phyloP scores from a whole-genome alignment of 108 stramenopile genomes.

The Nannochloropsis gaditana region DNA sequence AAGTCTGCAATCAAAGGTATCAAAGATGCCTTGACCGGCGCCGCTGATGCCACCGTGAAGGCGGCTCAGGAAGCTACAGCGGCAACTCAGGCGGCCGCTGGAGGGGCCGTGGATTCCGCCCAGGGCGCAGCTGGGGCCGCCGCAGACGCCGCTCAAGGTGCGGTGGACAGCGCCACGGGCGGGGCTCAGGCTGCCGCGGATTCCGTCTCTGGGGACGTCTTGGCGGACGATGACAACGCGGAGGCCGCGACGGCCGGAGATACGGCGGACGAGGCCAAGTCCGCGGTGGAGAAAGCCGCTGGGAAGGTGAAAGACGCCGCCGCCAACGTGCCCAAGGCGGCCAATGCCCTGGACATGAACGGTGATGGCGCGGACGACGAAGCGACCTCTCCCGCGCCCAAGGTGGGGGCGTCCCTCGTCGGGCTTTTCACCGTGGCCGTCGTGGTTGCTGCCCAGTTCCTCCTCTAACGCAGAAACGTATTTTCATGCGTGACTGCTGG shows the following conservation, averaged over 20 bases:
- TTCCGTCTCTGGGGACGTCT: too few relatives aligned
- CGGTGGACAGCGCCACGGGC: background rate
- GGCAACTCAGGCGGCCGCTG: background rate
- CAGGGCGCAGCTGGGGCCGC: background rate
- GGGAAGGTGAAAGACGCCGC: background rate
- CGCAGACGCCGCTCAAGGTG: background rate
- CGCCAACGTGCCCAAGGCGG: background rate
- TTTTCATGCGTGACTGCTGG: too few relatives aligned
- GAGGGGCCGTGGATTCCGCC: background rate
- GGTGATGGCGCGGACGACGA: background rate
- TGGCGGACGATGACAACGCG: too few relatives aligned
- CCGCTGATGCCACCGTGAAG: background rate
- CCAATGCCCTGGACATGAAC: background rate
- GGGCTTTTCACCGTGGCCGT: background rate
- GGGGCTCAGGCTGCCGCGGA: too few relatives aligned
- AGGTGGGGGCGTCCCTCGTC: background rate
- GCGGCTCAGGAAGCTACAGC: background rate
- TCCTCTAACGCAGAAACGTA: background rate
- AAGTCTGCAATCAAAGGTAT: too few relatives aligned
- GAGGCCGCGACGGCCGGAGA: background rate
- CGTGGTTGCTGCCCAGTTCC: background rate
- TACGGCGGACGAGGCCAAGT: background rate
- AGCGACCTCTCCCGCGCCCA: slow-evolving; percentile 14
- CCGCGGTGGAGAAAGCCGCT: background rate
- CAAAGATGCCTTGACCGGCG: background rate